phyloP scores from a whole-genome alignment of 31 red algal species.

The Odonthalia washingtoniensis region DNA sequence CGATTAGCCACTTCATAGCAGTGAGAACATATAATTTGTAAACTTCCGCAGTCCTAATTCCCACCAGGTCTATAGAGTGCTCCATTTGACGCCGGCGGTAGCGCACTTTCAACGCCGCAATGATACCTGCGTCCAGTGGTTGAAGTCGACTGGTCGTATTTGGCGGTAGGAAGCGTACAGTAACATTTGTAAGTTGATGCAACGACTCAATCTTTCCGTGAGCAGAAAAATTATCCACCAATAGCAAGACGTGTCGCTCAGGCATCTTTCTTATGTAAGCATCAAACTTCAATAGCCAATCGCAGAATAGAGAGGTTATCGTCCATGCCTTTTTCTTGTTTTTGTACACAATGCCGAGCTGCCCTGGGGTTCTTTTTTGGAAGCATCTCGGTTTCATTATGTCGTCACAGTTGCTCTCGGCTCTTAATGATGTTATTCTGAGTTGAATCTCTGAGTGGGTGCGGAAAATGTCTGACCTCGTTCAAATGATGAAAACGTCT shows the following conservation, averaged over 20 bases:
- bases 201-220: slow-evolving; percentile 3
- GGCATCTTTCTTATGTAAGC: background rate
- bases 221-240: slow-evolving; percentile 32
- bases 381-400: too few relatives aligned
- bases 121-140: background rate
- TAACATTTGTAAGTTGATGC: background rate
- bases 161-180: background rate
- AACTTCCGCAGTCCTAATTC: background rate
- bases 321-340: too few relatives aligned
- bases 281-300: slow-evolving; percentile 35
- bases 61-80: slow-evolving; percentile 12
- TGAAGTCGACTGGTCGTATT: background rate
- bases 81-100: slow-evolving; percentile 13
- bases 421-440: too few relatives aligned
- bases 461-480: too few relatives aligned
- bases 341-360: too few relatives aligned
- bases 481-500: too few relatives aligned
- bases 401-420: too few relatives aligned
- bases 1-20: slow-evolving; percentile 11
- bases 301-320: background rate
- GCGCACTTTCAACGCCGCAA: slow-evolving; percentile 8
- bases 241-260: background rate
- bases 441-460: too few relatives aligned
- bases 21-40: slow-evolving; percentile 37
- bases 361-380: too few relatives aligned